Percentiles rank a stretch among this genome's conserved stretches.
Conservation (phyloP, 805 yeast species). For the Cyberlindnera mycetangii region DNA sequence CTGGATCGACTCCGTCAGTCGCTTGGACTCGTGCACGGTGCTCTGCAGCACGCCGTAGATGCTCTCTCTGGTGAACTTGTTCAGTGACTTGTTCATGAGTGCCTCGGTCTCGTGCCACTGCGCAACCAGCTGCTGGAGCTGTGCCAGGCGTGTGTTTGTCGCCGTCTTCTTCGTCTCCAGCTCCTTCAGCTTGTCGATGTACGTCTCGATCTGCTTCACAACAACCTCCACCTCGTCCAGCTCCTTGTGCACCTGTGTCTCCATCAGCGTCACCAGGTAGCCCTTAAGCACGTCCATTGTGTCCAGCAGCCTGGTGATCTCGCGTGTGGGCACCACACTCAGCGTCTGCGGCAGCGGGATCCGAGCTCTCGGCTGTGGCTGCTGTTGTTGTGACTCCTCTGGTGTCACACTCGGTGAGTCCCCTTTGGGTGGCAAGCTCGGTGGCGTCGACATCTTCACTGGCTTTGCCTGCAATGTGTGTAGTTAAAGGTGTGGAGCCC, state of each 20-base stretch:
- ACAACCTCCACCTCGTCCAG: constrained; percentile 27
- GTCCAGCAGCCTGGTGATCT: constrained; percentile 23
- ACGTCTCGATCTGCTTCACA: constrained; percentile 25
- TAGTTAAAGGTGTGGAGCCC: background rate
- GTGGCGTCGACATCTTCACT: constrained; percentile 10
- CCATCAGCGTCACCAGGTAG: constrained; percentile 24
- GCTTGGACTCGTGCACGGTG: constrained; percentile 32
- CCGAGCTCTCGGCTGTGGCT: constrained; percentile 7
- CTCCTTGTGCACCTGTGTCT: constrained; percentile 23
- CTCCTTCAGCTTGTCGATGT: constrained; percentile 27
- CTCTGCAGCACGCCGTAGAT: constrained; percentile 31
- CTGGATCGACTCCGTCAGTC: constrained; percentile 33
- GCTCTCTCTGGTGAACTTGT: constrained; percentile 37
- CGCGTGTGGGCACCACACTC: constrained; percentile 19
- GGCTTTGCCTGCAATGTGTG: background rate
- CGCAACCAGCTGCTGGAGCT: constrained; percentile 13
- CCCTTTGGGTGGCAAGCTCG: constrained; percentile 19
- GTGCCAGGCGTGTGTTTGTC: constrained; percentile 12
- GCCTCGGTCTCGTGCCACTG: constrained; percentile 36
- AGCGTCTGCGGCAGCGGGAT: constrained; percentile 23
- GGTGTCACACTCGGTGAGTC: background rate
- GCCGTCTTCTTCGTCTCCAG: constrained; percentile 30
- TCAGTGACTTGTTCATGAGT: constrained; percentile 32
- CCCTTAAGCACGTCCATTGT: constrained; percentile 28
- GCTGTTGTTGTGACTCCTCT: constrained; percentile 3